A percentile compares a stretch with the other conserved stretches of the same genome.
phyloP scores from a whole-genome alignment of 257 asterid genomes.

The Cinchona pubescens region DNA sequence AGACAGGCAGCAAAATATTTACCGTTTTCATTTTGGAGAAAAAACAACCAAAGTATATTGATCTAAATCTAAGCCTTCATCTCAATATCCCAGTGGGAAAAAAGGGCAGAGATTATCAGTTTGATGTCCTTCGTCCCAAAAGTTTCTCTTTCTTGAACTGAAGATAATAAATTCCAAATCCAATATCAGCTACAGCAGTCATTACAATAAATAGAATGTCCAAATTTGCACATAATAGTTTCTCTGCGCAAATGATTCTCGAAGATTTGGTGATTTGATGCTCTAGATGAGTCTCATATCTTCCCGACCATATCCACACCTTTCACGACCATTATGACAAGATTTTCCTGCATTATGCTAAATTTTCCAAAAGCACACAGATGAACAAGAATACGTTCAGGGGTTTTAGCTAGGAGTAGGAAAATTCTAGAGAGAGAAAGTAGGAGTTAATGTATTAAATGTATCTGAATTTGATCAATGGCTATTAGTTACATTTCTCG shows the following conservation, averaged over 20 bases:
- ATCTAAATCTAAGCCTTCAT: background rate
- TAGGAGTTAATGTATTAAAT: no score
- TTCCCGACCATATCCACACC: background rate
- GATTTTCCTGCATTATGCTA: background rate
- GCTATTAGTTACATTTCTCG: no score
- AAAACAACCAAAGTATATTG: background rate
- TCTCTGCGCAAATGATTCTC: background rate
- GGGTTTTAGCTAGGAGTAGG: no score
- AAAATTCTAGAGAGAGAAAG: no score
- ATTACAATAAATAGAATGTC: background rate
- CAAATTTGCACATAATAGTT: no score
- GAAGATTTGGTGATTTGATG: background rate
- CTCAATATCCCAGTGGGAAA: background rate
- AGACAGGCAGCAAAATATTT: background rate
- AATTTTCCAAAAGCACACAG: background rate
- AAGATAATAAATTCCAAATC: background rate
- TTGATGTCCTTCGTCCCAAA: background rate
- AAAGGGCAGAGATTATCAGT: background rate
- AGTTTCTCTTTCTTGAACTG: background rate
- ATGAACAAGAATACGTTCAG: no score
- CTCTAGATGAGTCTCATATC: background rate
- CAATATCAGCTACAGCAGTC: background rate
- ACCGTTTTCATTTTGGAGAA: background rate
- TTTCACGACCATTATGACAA: background rate
- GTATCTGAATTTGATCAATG: no score